Conservation (phyloP, 2,329 filamentous ascomycete genomes). For the Rhinocladiella similis region DNA sequence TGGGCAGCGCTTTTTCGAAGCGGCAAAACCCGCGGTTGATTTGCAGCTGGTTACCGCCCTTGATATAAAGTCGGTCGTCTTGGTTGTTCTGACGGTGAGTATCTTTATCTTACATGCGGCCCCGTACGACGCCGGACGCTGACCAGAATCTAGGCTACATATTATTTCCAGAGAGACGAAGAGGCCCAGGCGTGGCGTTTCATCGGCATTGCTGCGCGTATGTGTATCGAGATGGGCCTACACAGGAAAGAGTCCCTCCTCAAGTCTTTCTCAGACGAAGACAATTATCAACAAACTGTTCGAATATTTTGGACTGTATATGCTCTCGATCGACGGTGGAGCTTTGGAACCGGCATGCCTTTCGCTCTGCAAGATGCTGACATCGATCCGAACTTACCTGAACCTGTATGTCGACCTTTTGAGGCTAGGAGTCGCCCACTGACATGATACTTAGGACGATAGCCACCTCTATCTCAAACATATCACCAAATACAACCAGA, state of each 20-base stretch:
- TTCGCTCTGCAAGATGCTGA: conserved; percentile 84
- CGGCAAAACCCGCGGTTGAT: conserved; percentile 71
- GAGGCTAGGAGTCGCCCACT: conserved; percentile 2
- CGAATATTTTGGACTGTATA: conserved; percentile 86
- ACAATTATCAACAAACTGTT: conserved; percentile 66
- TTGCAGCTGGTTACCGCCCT: conserved; percentile 58
- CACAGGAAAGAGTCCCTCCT: conserved; percentile 74
- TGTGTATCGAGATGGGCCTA: conserved; percentile 80
- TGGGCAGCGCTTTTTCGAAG: conserved; percentile 72
- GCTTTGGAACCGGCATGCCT: conserved; percentile 83
- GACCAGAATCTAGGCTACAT: conserved; percentile 58
- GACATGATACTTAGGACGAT: conserved; percentile 37
- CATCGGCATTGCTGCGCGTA: conserved; percentile 76
- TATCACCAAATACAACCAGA: conserved; percentile 81
- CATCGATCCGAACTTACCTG: conserved; percentile 75
- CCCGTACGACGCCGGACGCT: background rate
- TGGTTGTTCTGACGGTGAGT: conserved; percentile 59
- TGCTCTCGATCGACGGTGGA: conserved; percentile 82
- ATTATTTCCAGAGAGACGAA: conserved; percentile 82
- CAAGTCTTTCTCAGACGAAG: conserved; percentile 65
- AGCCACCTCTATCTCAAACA: conserved; percentile 70
- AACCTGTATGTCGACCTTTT: conserved; percentile 60
- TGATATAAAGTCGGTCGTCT: conserved; percentile 59
- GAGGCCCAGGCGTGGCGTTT: conserved; percentile 84
- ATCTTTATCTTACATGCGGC: background rate